phyloP scores from a whole-genome alignment of 192 early-diverging fungal species.

The Coemansia sp. region DNA sequence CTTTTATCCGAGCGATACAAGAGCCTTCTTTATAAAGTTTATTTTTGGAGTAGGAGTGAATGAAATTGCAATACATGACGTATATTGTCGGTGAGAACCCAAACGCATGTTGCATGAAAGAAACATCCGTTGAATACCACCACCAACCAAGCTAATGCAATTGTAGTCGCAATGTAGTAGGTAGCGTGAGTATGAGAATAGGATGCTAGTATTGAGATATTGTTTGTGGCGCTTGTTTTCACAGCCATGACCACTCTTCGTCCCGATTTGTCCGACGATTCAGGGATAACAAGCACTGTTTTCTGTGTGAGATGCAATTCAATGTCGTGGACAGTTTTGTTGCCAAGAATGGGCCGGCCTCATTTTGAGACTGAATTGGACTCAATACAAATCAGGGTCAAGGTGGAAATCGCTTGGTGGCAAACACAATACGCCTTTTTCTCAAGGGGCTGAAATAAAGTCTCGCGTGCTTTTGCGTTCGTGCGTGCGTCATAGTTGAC shows the following conservation, averaged over 20 bases:
- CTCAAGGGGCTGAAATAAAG: neutral
- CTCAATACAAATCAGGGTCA: too few relatives aligned
- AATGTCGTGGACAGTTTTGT: too few relatives aligned
- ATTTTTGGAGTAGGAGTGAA: neutral
- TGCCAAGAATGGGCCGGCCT: too few relatives aligned
- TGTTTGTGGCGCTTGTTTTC: conserved; percentile 1
- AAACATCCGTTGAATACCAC: too few relatives aligned
- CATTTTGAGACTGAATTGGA: neutral
- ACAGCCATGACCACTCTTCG: neutral
- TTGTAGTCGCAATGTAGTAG: too few relatives aligned
- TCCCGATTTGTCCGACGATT: conserved; percentile 3
- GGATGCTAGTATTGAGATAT: too few relatives aligned
- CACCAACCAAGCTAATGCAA: too few relatives aligned
- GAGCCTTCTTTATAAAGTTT: neutral
- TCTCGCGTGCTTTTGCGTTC: conserved; percentile 5
- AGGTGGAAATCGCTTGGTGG: too few relatives aligned
- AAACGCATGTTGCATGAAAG: too few relatives aligned
- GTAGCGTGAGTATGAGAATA: too few relatives aligned
- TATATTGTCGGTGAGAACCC: neutral
- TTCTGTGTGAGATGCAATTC: neutral
- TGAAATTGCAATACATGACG: neutral
- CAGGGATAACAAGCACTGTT: neutral
- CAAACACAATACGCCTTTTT: too few relatives aligned
- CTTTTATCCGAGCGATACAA: too few relatives aligned
- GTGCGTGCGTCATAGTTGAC: conserved; percentile 1